A percentile compares a stretch with the other conserved stretches of the same genome.
These are phyloP conservation scores for Polygonum maritimum DNA, from an alignment of 148 eudicot genomes.

Conservation along the genomic window DNA sequence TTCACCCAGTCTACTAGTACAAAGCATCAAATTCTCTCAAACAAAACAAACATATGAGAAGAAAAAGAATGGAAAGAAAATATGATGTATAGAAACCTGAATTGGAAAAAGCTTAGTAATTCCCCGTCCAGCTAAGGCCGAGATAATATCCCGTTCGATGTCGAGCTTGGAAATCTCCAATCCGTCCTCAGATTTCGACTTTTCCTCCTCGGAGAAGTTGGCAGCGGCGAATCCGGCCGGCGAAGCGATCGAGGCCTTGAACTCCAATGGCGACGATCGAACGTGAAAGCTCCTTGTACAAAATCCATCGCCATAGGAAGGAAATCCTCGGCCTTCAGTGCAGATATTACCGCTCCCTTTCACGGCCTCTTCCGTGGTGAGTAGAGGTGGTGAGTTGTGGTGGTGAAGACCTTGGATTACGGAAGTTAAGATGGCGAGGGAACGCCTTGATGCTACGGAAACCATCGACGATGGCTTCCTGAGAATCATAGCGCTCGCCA, in stretches of 20 bases:
- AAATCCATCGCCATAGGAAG: neutral
- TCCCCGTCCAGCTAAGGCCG: conserved; percentile 52
- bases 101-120: conserved; percentile 85
- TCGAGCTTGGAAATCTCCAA: conserved; percentile 74
- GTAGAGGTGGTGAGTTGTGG: neutral
- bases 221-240: conserved; percentile 13
- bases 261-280: conserved; percentile 1
- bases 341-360: neutral
- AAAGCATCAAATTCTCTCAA: no score
- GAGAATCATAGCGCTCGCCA: conserved; percentile 4
- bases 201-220: conserved; percentile 11
- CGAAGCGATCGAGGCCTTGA: conserved; percentile 6
- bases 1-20: no score
- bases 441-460: conserved; percentile 8
- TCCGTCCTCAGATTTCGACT: conserved; percentile 26
- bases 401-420: conserved; percentile 9
- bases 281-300: conserved; percentile 8
- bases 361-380: neutral
- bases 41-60: neutral
- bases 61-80: neutral
- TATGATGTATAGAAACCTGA: conserved; percentile 38
- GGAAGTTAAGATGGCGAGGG: conserved; percentile 5
- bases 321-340: neutral
- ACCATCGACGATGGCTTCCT: conserved; percentile 9
- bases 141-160: conserved; percentile 42